Evolutionary conservation across 225 moss, liverwort and hornwort species (phyloP).

Genomic region (Polytrichum formosum): DNA sequence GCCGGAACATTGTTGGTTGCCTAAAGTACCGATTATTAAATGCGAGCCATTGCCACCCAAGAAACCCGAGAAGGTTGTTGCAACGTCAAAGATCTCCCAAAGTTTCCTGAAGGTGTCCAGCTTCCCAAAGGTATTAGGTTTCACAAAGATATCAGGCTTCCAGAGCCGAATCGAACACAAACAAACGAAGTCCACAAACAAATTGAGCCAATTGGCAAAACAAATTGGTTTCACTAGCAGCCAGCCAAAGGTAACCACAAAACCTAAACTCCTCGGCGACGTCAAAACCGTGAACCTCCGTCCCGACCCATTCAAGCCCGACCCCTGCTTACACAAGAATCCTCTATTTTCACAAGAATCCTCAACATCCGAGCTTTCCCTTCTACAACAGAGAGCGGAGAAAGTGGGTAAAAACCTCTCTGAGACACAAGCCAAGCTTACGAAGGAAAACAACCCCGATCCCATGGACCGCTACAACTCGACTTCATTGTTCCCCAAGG

Average conservation of each 20-base stretch:
- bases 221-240: slow-evolving; percentile 34
- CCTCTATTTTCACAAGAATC: slow-evolving; percentile 37
- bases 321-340: slow-evolving; percentile 38
- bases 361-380: slow-evolving; percentile 28
- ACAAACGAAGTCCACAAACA: slow-evolving; percentile 26
- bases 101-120: too few species aligned
- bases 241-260: slow-evolving; percentile 11
- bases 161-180: slow-evolving; percentile 11
- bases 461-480: slow-evolving; percentile 15
- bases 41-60: slow-evolving; percentile 14
- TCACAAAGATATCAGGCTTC: slow-evolving; percentile 3
- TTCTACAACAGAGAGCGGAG: slow-evolving; percentile 35
- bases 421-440: slow-evolving; percentile 31
- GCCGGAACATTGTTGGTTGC: slow-evolving; percentile 28
- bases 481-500: slow-evolving; percentile 25
- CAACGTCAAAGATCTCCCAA: too few species aligned
- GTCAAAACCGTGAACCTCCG: slow-evolving; percentile 8
- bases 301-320: slow-evolving; percentile 7
- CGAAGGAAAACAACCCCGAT: slow-evolving; percentile 17
- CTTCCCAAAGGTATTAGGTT: background rate
- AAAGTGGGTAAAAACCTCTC: slow-evolving; percentile 30
- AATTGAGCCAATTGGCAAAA: slow-evolving; percentile 37
- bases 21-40: slow-evolving; percentile 22
- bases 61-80: too few species aligned
- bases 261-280: slow-evolving; percentile 16